These are phyloP conservation scores for Auriculariales sp. DNA, from an alignment of 768 basidiomycete species.

Conservation along the genomic window DNA sequence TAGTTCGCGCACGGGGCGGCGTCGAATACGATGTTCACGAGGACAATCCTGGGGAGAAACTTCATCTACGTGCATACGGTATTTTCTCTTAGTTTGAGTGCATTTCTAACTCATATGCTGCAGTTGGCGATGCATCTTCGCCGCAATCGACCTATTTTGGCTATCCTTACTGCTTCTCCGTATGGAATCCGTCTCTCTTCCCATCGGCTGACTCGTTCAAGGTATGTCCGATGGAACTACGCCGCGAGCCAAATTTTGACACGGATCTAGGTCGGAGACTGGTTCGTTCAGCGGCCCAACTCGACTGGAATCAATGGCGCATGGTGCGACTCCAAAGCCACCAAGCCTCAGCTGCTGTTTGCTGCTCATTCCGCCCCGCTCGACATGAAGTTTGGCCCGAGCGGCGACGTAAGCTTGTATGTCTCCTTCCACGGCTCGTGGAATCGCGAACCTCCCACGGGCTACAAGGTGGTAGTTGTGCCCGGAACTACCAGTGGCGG, in stretches of 20 bases:
- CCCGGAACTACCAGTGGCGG: background rate
- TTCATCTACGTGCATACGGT: background rate
- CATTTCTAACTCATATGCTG: background rate
- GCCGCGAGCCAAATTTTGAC: no score
- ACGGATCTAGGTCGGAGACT: no score
- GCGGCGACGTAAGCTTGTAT: background rate
- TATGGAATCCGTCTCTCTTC: background rate
- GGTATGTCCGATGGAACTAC: no score
- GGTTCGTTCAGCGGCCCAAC: slow-evolving; percentile 1
- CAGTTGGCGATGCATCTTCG: background rate
- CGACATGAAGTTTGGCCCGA: background rate
- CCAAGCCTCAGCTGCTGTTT: background rate
- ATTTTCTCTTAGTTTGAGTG: background rate
- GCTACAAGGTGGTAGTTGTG: background rate
- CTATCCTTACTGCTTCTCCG: background rate
- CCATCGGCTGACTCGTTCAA: background rate
- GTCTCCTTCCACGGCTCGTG: background rate
- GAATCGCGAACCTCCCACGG: background rate
- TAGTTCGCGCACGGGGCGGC: background rate
- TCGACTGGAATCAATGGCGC: background rate
- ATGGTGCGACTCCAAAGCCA: background rate
- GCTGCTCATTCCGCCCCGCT: background rate
- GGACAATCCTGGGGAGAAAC: background rate
- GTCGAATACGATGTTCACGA: background rate
- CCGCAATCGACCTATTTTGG: background rate